Evolutionary conservation across 768 basidiomycete genomes (phyloP).

Genomic region (Mycena crocata): DNA sequence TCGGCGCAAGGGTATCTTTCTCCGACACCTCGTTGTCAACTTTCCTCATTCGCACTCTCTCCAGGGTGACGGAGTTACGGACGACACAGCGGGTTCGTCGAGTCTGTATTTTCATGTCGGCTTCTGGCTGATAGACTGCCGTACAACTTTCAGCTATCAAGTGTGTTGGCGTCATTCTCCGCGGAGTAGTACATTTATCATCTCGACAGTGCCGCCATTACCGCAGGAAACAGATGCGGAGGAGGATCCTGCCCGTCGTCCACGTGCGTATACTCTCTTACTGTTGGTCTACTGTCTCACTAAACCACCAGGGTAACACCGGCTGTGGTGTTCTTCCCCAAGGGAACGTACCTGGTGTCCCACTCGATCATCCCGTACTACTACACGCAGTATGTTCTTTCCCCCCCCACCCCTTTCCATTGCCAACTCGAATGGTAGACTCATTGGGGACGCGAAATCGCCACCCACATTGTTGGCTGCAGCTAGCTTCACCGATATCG

Average conservation of each 20-base stretch:
- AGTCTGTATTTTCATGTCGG: not conserved
- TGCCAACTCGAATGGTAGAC: conserved; percentile 25
- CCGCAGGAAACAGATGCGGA: conserved; percentile 72
- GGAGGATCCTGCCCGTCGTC: conserved; percentile 68
- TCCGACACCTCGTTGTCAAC: too few species aligned
- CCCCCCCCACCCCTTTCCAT: not conserved
- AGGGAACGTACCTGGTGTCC: not conserved
- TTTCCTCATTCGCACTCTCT: not conserved
- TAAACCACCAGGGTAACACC: conserved; percentile 65
- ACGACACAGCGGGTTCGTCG: conserved; percentile 51
- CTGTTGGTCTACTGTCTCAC: not conserved
- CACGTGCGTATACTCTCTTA: conserved; percentile 53
- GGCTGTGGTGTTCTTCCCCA: conserved; percentile 80
- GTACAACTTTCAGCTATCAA: conserved; percentile 70
- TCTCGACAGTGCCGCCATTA: conserved; percentile 70
- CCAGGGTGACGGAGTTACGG: conserved; percentile 26
- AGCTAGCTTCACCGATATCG: conserved; percentile 72
- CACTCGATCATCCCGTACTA: conserved; percentile 74
- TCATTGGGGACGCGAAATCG: conserved; percentile 78
- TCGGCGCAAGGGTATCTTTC: conserved; percentile 55
- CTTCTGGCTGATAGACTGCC: not conserved
- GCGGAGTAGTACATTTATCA: not conserved
- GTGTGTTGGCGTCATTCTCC: conserved; percentile 45
- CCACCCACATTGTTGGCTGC: conserved; percentile 77
- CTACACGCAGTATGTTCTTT: conserved; percentile 64